phyloP scores from a whole-genome alignment of 345 rosid species.

The Acer campestre region DNA sequence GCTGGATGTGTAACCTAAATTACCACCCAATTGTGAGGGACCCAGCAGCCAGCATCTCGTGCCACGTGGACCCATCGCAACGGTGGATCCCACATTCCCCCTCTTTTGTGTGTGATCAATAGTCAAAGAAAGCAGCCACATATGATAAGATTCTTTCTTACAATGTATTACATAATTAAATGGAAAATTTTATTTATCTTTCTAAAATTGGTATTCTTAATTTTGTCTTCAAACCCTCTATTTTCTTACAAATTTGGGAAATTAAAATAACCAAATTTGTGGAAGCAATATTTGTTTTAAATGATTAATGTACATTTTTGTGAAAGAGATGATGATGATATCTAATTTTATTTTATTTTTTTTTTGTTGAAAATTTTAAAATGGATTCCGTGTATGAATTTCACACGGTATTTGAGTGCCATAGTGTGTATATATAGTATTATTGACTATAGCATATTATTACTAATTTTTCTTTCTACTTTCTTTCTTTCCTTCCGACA shows the following conservation, averaged over 20 bases:
- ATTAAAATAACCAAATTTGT: background rate
- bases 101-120: background rate
- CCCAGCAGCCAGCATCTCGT: background rate
- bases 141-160: background rate
- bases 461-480: no score
- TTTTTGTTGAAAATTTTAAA: no score
- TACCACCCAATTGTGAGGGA: background rate
- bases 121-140: slow-evolving; percentile 12
- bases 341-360: no score
- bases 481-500: no score
- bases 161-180: no score
- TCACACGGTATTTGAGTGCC: background rate
- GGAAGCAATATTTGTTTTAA: background rate
- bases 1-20: background rate
- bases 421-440: no score
- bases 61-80: background rate
- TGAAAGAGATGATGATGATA: background rate
- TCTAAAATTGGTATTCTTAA: background rate
- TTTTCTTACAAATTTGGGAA: no score
- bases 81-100: background rate
- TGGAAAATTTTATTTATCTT: no score
- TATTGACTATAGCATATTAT: no score
- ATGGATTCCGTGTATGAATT: background rate
- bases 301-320: background rate
- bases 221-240: background rate